phyloP scores from a whole-genome alignment of 2,329 filamentous ascomycete genomes.

The Curvularia sp. region DNA sequence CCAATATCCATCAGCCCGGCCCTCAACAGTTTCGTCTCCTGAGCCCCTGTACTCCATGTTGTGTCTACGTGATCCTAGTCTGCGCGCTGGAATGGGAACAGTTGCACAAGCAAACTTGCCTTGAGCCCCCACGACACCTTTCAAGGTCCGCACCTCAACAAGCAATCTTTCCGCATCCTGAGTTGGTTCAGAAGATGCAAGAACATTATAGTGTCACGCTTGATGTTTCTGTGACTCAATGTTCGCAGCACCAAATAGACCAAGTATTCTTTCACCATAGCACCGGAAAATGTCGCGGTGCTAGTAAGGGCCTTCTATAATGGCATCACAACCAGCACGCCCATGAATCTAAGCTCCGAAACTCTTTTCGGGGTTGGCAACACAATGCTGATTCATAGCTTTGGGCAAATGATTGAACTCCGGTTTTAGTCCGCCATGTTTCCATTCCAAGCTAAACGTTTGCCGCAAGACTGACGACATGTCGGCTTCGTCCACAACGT shows the following conservation, averaged over 20 bases:
- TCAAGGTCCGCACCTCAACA: not conserved
- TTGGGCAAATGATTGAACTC: no score
- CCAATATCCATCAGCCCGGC: not conserved
- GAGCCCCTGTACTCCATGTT: not conserved
- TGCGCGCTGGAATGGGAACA: not conserved
- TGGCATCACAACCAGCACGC: not conserved
- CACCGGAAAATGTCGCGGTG: not conserved
- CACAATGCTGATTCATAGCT: not conserved
- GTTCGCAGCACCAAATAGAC: not conserved
- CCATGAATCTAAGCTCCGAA: not conserved
- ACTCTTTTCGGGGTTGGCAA: not conserved
- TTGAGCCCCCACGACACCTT: not conserved
- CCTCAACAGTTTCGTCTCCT: slow-evolving; percentile 2
- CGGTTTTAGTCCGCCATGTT: not conserved
- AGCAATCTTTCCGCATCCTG: slow-evolving; percentile 2
- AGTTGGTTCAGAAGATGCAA: not conserved
- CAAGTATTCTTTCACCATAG: not conserved
- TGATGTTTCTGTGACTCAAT: not conserved
- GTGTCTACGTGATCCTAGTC: not conserved
- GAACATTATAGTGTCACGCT: not conserved
- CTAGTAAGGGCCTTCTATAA: not conserved
- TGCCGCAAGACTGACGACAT: not conserved
- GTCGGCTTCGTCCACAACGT: not conserved
- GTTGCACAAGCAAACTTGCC: not conserved
- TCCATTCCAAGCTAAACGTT: not conserved